Base-by-base conservation (phyloP, 768 basidiomycete genomes). In the Grammothele lineata region DNA sequence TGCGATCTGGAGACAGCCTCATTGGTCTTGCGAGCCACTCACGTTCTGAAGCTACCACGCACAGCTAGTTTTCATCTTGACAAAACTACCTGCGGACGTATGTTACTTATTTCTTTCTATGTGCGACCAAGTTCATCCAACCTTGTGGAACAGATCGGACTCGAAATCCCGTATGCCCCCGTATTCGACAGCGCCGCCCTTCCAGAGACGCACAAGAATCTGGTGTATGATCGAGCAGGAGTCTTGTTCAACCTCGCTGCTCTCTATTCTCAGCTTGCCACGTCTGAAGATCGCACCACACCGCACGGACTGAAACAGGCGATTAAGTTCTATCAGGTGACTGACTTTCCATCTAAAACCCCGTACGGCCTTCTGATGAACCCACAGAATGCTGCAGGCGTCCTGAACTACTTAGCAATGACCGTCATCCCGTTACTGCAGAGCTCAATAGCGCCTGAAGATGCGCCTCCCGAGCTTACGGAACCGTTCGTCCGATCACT, bases 231-330 rank as follows among this genome's bases (percentile, higher is more conserved):
- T 62, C 76, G 87, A 14, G 82, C 85, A 2, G 72, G 78, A 18
- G 72, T 88, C 0, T 65, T 97, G 1, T 95, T 87, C 72, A 97
- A 97, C 59, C 72, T 97, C 4, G 90, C 85, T 1, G 81, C 90
- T 3, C 66, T 93, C n/a, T 89, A 86, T 61, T 89, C 89, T 2
- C 85, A 88, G 45, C 70, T 96, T 23, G 94, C 84, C 0, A 72
- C 73, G 3, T 60, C 75, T 0, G 83, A 88, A 61, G 85, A 88
- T 63, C 79, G 89, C 51, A 78, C 80, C 17, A 76, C 63, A 14
- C 67, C 72, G 12, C 87, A 92, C n/a, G 92, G 92, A 4, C 83
- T 96, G 43, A 95, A 90, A 59, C 79, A 85, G 9, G 87, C 89
- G 0, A 78, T 78, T 19, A 69, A 72, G 14, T 70, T 80, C 55